Evolutionary conservation across 345 rosid genomes (phyloP), one percentile per base, ranked within the genome.

Genomic region (Salix arbutifolia): DNA sequence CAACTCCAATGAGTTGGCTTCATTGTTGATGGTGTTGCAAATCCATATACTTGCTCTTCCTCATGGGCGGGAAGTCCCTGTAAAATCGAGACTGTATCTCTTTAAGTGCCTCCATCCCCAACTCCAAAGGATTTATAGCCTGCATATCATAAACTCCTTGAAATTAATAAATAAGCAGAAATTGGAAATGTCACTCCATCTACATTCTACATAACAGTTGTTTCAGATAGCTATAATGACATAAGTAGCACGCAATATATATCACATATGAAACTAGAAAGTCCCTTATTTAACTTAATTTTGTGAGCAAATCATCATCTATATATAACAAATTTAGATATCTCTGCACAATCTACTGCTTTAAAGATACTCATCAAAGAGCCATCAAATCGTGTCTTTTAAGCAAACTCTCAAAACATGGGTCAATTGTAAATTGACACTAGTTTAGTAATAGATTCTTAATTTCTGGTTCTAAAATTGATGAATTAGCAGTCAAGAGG

Each of bases 1-100:
- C 98, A 92, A 83, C 84, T 83, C 99, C 98, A 96, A 56, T 94
- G 99, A 31, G 97, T 96, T 80, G 99, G 99, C 79, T 96, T 96
- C 94, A 96, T 96, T 11, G 99, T 96, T 69, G 99, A 96, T 21
- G 99, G 97, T 9, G 97, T 94, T 7, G 97, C 97, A 87, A 90
- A 96, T 73, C 97, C 93, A 72, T 96, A 94, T 46, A 86, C 86
- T 77, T 88, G 80, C 85, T 96, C 99, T 77, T 84, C 77, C 6
- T 86, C 87, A 80, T 91, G 97, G 98, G 89, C 2, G 98, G 99
- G 40, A 94, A 96, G 84, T 96, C 99, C 78, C 70, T 85, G 78
- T 94, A 96, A 86, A 96, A 96, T 65, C 87, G 88, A 33, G 84
- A 50, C 74, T 96, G 99, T 61, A 96, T 89, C 70, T 88, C 92